Percentiles rank a stretch among this genome's conserved stretches.
Evolutionary conservation across 148 eudicot genomes (phyloP).

Genomic region (Cornus suecica): DNA sequence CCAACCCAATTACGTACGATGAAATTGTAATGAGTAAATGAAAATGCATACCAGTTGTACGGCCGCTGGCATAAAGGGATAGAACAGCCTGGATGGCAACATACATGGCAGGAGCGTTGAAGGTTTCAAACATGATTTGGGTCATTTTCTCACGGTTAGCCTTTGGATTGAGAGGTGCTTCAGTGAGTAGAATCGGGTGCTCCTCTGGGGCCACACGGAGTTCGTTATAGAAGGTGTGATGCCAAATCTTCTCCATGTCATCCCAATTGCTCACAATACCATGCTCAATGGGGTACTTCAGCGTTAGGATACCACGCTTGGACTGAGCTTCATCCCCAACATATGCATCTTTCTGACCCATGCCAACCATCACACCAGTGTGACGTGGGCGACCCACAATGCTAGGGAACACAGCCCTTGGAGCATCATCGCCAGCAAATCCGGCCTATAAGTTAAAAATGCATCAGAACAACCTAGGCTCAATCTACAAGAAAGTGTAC

Average conservation of each 20-base stretch:
- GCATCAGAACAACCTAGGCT: background rate
- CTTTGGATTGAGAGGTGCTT: slow-evolving; percentile 53
- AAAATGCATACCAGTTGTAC: slow-evolving; percentile 39
- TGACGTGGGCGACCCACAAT: slow-evolving; percentile 58
- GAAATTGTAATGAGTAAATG: background rate
- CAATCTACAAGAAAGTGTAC: background rate
- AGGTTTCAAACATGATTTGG: slow-evolving; percentile 50
- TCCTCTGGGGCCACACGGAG: slow-evolving; percentile 68
- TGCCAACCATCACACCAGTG: slow-evolving; percentile 55
- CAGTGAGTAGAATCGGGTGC: slow-evolving; percentile 55
- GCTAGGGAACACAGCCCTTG: slow-evolving; percentile 60
- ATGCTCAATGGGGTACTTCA: slow-evolving; percentile 58
- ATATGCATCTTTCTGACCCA: slow-evolving; percentile 44
- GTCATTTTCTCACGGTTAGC: slow-evolving; percentile 61
- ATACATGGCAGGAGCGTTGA: slow-evolving; percentile 45
- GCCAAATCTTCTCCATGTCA: slow-evolving; percentile 62
- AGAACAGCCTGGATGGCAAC: slow-evolving; percentile 47
- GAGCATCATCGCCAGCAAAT: slow-evolving; percentile 70
- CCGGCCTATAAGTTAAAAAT: slow-evolving; percentile 38
- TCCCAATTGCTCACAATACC: slow-evolving; percentile 68
- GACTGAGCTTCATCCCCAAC: slow-evolving; percentile 64
- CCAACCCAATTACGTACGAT: background rate
- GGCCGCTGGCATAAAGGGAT: slow-evolving; percentile 42
- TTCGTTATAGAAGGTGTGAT: slow-evolving; percentile 53
- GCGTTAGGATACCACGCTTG: slow-evolving; percentile 49